A percentile compares a stretch with the other conserved stretches of the same genome.
Conservation (phyloP, 139 green algal species). For the Medakamo hakoo region DNA sequence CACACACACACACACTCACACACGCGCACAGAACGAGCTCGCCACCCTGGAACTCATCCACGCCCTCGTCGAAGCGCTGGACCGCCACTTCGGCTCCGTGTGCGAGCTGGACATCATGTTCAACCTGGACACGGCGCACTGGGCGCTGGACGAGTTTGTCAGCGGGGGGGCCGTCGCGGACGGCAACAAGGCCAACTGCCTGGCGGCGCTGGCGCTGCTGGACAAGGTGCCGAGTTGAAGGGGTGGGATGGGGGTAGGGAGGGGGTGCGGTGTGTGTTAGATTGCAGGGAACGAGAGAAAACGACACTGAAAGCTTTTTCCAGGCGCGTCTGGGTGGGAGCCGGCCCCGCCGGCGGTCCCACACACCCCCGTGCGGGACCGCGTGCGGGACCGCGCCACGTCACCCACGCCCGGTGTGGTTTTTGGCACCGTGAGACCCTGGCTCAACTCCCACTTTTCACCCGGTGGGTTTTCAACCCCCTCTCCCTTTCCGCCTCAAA, state of each 20-base stretch:
- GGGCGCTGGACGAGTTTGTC: slow-evolving; percentile 87
- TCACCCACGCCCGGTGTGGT: background rate
- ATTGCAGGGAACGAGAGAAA: no score
- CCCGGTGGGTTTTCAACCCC: no score
- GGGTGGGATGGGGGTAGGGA: no score
- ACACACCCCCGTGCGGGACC: background rate
- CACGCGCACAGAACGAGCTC: slow-evolving; percentile 97
- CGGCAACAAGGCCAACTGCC: slow-evolving; percentile 80
- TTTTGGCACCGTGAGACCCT: no score
- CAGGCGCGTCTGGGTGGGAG: no score
- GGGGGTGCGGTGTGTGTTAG: no score
- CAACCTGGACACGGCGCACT: slow-evolving; percentile 83
- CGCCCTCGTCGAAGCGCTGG: slow-evolving; percentile 68
- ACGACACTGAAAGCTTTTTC: no score
- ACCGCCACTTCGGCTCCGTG: slow-evolving; percentile 73
- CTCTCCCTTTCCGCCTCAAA: no score
- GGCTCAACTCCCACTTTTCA: no score
- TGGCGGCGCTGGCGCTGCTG: slow-evolving; percentile 71
- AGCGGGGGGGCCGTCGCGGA: slow-evolving; percentile 85
- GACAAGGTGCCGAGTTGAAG: slow-evolving; percentile 24
- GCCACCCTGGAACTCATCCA: slow-evolving; percentile 92
- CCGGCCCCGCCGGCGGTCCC: no score
- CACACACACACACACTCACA: no score
- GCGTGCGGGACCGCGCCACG: no score
- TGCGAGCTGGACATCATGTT: slow-evolving; percentile 97